These are phyloP conservation scores for Lyophyllum decastes DNA, from an alignment of 768 basidiomycete genomes.

Conservation along the genomic window DNA sequence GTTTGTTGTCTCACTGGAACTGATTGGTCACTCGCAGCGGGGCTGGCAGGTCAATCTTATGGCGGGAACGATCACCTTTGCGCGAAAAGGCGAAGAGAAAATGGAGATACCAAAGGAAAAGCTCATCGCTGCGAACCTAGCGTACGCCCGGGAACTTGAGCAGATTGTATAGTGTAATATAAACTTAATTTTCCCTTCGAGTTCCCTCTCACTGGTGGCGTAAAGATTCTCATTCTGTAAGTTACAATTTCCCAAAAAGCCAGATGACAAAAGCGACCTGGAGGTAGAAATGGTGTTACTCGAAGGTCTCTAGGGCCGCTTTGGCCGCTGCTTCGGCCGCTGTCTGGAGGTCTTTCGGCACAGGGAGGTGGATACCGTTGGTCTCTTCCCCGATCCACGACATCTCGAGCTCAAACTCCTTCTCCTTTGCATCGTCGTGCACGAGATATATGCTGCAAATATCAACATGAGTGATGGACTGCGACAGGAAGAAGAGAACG, in stretches of 20 bases:
- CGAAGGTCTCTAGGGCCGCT: slow-evolving; percentile 71
- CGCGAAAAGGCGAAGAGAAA: slow-evolving; percentile 78
- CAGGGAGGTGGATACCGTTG: slow-evolving; percentile 73
- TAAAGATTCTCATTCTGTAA: slow-evolving; percentile 10
- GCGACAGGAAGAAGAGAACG: background rate
- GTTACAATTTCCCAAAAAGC: slow-evolving; percentile 8
- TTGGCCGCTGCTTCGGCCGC: slow-evolving; percentile 90
- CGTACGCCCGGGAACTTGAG: slow-evolving; percentile 86
- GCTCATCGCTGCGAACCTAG: slow-evolving; percentile 74
- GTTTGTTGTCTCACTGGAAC: background rate
- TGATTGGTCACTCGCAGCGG: slow-evolving; percentile 48
- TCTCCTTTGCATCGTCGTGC: slow-evolving; percentile 97
- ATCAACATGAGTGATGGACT: background rate
- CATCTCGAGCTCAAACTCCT: slow-evolving; percentile 97
- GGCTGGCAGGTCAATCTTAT: slow-evolving; percentile 83
- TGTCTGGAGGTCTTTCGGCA: slow-evolving; percentile 81
- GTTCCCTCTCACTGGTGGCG: background rate
- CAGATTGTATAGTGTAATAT: slow-evolving; percentile 80
- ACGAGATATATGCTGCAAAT: slow-evolving; percentile 86
- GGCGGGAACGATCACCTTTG: slow-evolving; percentile 71
- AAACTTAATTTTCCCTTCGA: slow-evolving; percentile 8
- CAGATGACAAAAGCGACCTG: slow-evolving; percentile 17
- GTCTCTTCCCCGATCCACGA: slow-evolving; percentile 94
- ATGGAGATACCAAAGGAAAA: slow-evolving; percentile 85
- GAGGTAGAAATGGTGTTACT: slow-evolving; percentile 27